phyloP scores from a whole-genome alignment of 2,329 filamentous ascomycete species.

The Claviceps africana region DNA sequence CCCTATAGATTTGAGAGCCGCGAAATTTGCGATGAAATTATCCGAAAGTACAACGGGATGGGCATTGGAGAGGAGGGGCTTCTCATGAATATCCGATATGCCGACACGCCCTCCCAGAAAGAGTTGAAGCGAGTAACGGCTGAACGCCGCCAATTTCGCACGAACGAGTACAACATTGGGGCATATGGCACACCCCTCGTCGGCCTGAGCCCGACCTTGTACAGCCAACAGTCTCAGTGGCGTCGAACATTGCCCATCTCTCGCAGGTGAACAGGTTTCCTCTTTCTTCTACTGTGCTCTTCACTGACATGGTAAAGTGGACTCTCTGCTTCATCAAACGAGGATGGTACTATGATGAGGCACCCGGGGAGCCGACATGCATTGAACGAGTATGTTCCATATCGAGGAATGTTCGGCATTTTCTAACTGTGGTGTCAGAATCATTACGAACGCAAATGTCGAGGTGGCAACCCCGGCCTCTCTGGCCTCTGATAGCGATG shows the following conservation, averaged over 20 bases:
- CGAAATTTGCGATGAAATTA: slow-evolving; percentile 79
- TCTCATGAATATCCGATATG: slow-evolving; percentile 86
- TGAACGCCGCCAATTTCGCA: slow-evolving; percentile 87
- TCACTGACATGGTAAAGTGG: slow-evolving; percentile 10
- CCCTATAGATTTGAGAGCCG: slow-evolving; percentile 66
- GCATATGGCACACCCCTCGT: slow-evolving; percentile 51
- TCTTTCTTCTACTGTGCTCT: background rate
- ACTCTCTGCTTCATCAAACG: slow-evolving; percentile 16
- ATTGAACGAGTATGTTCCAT: slow-evolving; percentile 23
- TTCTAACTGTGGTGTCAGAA: slow-evolving; percentile 24
- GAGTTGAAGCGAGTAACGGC: slow-evolving; percentile 91
- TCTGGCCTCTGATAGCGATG: slow-evolving; percentile 35
- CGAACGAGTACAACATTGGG: slow-evolving; percentile 80
- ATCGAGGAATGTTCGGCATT: slow-evolving; percentile 11
- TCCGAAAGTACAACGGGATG: slow-evolving; percentile 72
- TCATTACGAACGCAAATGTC: slow-evolving; percentile 25
- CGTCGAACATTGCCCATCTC: slow-evolving; percentile 17
- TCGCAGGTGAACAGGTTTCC: slow-evolving; percentile 17
- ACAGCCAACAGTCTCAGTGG: slow-evolving; percentile 24
- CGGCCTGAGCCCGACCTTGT: slow-evolving; percentile 31
- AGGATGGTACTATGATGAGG: slow-evolving; percentile 15
- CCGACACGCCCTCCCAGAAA: slow-evolving; percentile 94
- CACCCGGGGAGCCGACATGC: slow-evolving; percentile 19
- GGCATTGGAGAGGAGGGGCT: slow-evolving; percentile 64
- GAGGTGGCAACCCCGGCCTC: slow-evolving; percentile 25